Conservation (phyloP, 306 rosid species). For the Lablab purpureus region DNA sequence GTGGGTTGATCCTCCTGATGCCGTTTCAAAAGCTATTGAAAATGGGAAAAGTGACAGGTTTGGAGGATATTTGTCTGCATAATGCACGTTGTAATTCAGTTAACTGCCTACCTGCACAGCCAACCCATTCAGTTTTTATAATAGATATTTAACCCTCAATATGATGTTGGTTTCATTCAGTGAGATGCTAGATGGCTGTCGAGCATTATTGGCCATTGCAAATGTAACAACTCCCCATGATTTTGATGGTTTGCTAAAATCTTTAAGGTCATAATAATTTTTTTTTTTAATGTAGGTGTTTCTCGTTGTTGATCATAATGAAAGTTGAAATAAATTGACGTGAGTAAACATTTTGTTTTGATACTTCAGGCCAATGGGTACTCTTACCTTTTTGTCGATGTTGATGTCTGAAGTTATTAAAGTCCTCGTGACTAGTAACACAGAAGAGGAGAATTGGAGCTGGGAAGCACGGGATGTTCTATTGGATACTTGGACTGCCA, state of each 20-base stretch:
- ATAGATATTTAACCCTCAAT: constrained; percentile 41
- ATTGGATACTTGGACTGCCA: constrained; percentile 89
- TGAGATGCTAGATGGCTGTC: constrained; percentile 97
- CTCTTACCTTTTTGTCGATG: constrained; percentile 74
- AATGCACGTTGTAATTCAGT: constrained; percentile 36
- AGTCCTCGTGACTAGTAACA: constrained; percentile 66
- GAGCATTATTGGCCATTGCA: constrained; percentile 89
- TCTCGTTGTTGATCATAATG: constrained; percentile 32
- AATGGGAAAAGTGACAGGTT: constrained; percentile 90
- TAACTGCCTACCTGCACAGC: constrained; percentile 12
- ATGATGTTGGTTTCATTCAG: constrained; percentile 61
- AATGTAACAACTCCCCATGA: constrained; percentile 70
- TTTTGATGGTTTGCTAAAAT: constrained; percentile 78
- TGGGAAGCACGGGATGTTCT: constrained; percentile 95
- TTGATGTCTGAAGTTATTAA: constrained; percentile 88
- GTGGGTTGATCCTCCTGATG: constrained; percentile 96
- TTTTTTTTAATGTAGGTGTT: constrained; percentile 24
- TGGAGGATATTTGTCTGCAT: constrained; percentile 42
- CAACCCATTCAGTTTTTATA: background rate
- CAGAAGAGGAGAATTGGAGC: constrained; percentile 91
- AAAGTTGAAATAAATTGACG: constrained; percentile 36
- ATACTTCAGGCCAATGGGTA: constrained; percentile 74
- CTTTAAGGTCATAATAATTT: constrained; percentile 60
- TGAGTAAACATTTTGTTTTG: constrained; percentile 43
- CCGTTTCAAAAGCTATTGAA: constrained; percentile 77